Base-by-base conservation (phyloP, 1,284 basidiomycete species). In the Anthracocystis panici-leucophaei region DNA sequence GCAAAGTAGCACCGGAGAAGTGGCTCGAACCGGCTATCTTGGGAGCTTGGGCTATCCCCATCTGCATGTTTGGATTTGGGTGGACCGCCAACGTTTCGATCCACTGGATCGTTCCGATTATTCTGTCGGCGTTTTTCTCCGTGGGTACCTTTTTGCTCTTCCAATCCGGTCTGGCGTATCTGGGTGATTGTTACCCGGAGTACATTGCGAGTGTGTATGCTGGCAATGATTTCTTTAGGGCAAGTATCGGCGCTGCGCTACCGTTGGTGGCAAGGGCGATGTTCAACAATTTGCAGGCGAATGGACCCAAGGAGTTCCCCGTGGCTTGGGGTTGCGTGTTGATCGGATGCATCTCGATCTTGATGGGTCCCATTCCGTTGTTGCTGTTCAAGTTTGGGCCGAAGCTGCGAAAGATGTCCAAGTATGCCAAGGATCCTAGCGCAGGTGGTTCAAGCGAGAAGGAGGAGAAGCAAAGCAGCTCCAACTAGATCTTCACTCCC, bases 31-130 rank as follows among this genome's bases (percentile, higher is more conserved):
- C 74, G 0, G 77, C 65, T 27, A 73, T 78, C 33, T 12, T 80
- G 16, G 75, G 71, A 9, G 65, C 65, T 2, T 66, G 60, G 60
- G 92, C 95, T 87, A 62, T 79, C 27, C 80, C 80, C 3, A 59
- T 80, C 40, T 74, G 69, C 65, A 60, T 82, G 59, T 82, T 82
- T 51, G 66, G 65, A 2, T 80, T 82, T 41, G 81, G 78, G 12
- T 82, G 81, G 81, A 82, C 81, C 0, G 60, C 75, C 0, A 75
- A 50, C 21, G 70, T 65, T 5, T 65, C 65, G 1, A 77, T 81
- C 44, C 79, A 78, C 61, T 82, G 74, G 73, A 81, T 81, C 29
- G 78, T 68, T 3, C 79, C 79, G n/a, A 74, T 78, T 49, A 54
- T 78, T 45, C 25, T 71, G 33, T 63, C 65, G 29, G 12, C 38